Base-by-base conservation (phyloP, 805 yeast genomes). In the Clavispora santaluciae region DNA sequence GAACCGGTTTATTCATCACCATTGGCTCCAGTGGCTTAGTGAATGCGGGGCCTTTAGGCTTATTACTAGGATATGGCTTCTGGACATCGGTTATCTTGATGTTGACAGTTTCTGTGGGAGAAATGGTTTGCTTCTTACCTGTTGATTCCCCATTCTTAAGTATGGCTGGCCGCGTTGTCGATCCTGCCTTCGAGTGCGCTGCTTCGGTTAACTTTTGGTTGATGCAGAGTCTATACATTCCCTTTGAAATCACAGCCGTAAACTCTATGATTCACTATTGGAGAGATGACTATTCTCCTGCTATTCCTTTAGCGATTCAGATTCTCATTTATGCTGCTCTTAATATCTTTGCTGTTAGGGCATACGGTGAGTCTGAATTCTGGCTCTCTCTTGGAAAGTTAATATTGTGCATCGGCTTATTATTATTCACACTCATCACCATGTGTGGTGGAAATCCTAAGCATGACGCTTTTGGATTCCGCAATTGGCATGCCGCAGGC, bases 401-500 rank as follows among this genome's bases (percentile, higher is more conserved):
- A 56, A 59, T 68, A 5, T 67, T 87, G 36, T 88, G 90, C 11
- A 57, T 81, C n/a, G 95, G 93, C 2, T 67, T 87, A 35, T 73
- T 87, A 44, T 53, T 83, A 21, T 87, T 83, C 60, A 85, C 93
- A 1, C 82, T 87, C 51, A 58, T 86, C 40, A 80, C 89, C 5
- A 87, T 86, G 95, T 77, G 83, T 26, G 95, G 95, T 22, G 96
- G 95, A 21, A 87, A 86, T 57, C 95, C 95, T 1, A 59, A 68
- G 30, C 78, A 75, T 34, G 76, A 74, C 46, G 75, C 66, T 4
- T 75, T 68, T 52, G 81, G 81, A 1, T 75, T 75, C 58, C 55
- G 71, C 36, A 60, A 70, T 49, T 72, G 70, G 73, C 57, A 55
- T 26, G 59, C 56, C 18, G 50, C 42, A 11, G 72, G 55, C 21